Evolutionary conservation across 352 stramenopile genomes (phyloP).

Genomic region (Globisporangium nunn): DNA sequence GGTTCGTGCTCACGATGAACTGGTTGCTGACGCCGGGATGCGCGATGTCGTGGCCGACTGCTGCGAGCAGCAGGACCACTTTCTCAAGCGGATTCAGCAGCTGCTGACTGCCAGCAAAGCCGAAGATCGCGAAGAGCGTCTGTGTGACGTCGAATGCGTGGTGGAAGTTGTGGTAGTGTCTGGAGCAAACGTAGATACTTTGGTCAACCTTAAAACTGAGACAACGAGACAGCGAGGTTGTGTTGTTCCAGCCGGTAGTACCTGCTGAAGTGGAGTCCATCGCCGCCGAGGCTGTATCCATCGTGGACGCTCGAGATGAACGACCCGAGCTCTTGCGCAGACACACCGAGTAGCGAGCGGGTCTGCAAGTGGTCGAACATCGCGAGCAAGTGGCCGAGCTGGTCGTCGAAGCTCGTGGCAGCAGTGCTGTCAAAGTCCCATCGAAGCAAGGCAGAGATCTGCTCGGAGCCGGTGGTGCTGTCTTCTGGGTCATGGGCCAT

Average conservation of each 20-base stretch:
- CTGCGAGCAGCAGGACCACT: slow-evolving; percentile 15
- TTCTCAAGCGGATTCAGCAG: slow-evolving; percentile 16
- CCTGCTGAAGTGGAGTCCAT: slow-evolving; percentile 10
- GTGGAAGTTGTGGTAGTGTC: slow-evolving; percentile 25
- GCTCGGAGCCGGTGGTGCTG: background rate
- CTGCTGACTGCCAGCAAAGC: slow-evolving; percentile 6
- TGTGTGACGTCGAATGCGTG: slow-evolving; percentile 24
- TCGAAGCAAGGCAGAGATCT: slow-evolving; percentile 3
- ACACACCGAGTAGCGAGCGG: slow-evolving; percentile 3
- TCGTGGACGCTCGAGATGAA: slow-evolving; percentile 10
- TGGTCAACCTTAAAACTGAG: background rate
- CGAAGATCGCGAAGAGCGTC: slow-evolving; percentile 22
- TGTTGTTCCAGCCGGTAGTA: background rate
- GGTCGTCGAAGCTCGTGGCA: slow-evolving; percentile 2
- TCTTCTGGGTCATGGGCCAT: background rate
- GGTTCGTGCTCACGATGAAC: slow-evolving; percentile 16
- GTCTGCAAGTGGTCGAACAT: slow-evolving; percentile 14
- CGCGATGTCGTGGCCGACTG: slow-evolving; percentile 22
- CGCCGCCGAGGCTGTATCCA: slow-evolving; percentile 6
- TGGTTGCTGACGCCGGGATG: slow-evolving; percentile 23
- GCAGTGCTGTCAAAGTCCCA: slow-evolving; percentile 14
- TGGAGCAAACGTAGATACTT: background rate
- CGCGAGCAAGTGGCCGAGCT: slow-evolving; percentile 6
- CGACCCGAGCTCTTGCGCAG: slow-evolving; percentile 1
- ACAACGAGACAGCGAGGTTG: background rate